Evolutionary conservation across 805 yeast species (phyloP).

Genomic region (Sugiyamaella chiloensis): DNA sequence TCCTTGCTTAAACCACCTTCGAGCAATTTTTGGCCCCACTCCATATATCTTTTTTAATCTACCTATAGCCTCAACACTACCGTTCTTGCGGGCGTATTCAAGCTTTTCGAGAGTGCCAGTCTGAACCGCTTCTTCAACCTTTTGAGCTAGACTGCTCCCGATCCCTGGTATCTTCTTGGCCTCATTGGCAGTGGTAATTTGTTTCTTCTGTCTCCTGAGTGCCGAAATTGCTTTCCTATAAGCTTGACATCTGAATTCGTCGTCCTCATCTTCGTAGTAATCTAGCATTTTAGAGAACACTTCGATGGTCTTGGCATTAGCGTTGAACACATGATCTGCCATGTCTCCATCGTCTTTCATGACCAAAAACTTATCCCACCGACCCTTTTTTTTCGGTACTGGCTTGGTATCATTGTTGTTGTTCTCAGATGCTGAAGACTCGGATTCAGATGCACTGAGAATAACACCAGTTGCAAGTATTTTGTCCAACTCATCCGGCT

Average conservation of each 20-base stretch:
- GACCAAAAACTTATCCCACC: slow-evolving; percentile 4
- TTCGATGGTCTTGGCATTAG: slow-evolving; percentile 35
- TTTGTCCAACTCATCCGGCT: slow-evolving; percentile 1
- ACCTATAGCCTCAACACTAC: slow-evolving; percentile 26
- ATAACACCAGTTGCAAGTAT: background rate
- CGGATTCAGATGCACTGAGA: background rate
- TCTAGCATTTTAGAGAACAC: slow-evolving; percentile 34
- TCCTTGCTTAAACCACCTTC: slow-evolving; percentile 41
- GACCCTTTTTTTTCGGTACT: slow-evolving; percentile 6
- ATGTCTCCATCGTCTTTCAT: slow-evolving; percentile 1
- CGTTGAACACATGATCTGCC: slow-evolving; percentile 10
- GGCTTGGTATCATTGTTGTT: background rate
- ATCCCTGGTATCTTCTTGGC: slow-evolving; percentile 42
- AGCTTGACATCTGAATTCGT: slow-evolving; percentile 39
- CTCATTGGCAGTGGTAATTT: slow-evolving; percentile 37
- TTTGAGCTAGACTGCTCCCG: slow-evolving; percentile 40
- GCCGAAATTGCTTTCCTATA: slow-evolving; percentile 46
- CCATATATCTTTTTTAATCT: slow-evolving; percentile 45
- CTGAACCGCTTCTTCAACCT: slow-evolving; percentile 45
- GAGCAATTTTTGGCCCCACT: slow-evolving; percentile 46
- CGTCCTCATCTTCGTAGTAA: slow-evolving; percentile 35
- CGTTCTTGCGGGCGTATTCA: slow-evolving; percentile 22
- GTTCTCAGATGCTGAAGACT: background rate
- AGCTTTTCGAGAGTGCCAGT: slow-evolving; percentile 35
- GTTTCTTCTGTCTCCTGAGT: slow-evolving; percentile 28